These are phyloP conservation scores for Curvularia verruculosa DNA, from an alignment of 2,329 filamentous ascomycete species.

Conservation along the genomic window DNA sequence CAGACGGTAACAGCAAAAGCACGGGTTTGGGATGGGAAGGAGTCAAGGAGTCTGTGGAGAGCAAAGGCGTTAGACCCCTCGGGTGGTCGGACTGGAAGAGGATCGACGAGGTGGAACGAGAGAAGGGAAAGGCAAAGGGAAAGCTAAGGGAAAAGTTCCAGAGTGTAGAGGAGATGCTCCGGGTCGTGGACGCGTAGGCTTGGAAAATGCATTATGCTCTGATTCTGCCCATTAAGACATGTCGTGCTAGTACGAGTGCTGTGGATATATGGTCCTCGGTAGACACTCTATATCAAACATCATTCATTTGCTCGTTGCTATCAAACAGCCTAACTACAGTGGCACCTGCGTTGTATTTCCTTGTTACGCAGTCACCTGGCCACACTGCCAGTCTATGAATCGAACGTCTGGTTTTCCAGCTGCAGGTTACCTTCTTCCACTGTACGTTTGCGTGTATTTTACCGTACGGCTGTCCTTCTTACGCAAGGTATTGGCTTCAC, in stretches of 20 bases:
- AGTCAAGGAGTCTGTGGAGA: constrained; percentile 65
- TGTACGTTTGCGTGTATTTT: too few relatives aligned
- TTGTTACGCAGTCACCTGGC: not conserved
- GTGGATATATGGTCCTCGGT: not conserved
- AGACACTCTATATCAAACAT: too few relatives aligned
- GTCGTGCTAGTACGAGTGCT: too few relatives aligned
- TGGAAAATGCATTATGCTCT: not conserved
- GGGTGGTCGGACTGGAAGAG: constrained; percentile 85
- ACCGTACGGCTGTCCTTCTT: too few relatives aligned
- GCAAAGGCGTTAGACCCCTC: constrained; percentile 66
- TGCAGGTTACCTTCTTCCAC: not conserved
- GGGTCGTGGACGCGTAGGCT: constrained; percentile 43
- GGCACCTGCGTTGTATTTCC: not conserved
- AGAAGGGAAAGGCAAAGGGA: constrained; percentile 68
- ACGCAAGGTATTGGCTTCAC: not conserved
- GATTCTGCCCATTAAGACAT: not conserved
- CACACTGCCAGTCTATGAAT: not conserved
- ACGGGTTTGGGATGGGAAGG: constrained; percentile 75
- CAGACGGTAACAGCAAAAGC: constrained; percentile 39
- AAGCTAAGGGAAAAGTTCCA: constrained; percentile 77
- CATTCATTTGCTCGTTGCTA: not conserved
- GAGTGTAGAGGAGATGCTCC: constrained; percentile 64
- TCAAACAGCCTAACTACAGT: not conserved
- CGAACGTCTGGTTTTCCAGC: not conserved
- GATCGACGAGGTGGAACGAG: constrained; percentile 80